Percentiles rank a stretch among this genome's conserved stretches.
Conservation (phyloP, 2,329 filamentous ascomycete species). For the Trichoderma hamatum region DNA sequence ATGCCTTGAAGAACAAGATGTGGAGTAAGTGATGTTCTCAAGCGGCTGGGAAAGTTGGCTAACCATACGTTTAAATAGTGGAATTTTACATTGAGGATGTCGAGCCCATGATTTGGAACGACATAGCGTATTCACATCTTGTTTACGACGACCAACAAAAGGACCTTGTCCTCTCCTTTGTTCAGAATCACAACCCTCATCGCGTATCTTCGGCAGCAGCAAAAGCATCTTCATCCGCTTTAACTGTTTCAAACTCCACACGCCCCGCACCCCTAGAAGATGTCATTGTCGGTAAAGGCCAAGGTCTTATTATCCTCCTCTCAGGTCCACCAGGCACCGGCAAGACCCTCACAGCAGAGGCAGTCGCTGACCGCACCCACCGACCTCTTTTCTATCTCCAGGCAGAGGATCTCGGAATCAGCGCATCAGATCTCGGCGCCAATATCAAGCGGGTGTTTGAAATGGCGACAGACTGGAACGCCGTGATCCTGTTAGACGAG, state of each 20-base stretch:
- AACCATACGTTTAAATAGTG: slow-evolving; percentile 27
- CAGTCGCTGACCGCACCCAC: slow-evolving; percentile 47
- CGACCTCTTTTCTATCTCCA: slow-evolving; percentile 51
- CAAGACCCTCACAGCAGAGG: slow-evolving; percentile 51
- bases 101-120: slow-evolving; percentile 49
- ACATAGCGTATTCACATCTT: slow-evolving; percentile 49
- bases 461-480: slow-evolving; percentile 54
- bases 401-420: slow-evolving; percentile 52
- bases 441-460: slow-evolving; percentile 52
- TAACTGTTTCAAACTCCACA: neutral
- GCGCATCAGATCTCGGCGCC: slow-evolving; percentile 48
- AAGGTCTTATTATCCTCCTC: slow-evolving; percentile 51
- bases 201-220: slow-evolving; percentile 16
- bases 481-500: slow-evolving; percentile 56
- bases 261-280: slow-evolving; percentile 39
- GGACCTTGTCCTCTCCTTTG: slow-evolving; percentile 51
- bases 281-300: slow-evolving; percentile 48
- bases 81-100: slow-evolving; percentile 48
- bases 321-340: slow-evolving; percentile 52
- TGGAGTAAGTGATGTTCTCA: slow-evolving; percentile 43
- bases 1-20: slow-evolving; percentile 50
- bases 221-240: slow-evolving; percentile 21
- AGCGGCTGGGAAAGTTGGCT: neutral
- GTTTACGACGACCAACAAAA: slow-evolving; percentile 53
- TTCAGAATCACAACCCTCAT: slow-evolving; percentile 45